Base-by-base conservation (phyloP, 352 stramenopile species). In the Thalassiosira livingstoniorum region DNA sequence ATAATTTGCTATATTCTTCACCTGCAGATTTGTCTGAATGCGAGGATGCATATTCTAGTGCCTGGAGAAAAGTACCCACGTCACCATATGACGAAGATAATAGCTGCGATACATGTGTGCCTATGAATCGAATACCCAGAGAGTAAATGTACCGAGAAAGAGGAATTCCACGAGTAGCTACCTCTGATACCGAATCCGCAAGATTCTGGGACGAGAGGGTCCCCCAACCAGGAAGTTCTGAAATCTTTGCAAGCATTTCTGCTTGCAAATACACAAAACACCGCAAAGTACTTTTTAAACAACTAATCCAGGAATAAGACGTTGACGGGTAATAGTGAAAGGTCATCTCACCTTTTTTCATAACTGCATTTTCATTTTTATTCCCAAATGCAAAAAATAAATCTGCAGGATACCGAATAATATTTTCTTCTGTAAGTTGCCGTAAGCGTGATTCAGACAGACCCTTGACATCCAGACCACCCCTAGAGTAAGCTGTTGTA, bases 391-490 rank as follows among this genome's bases (percentile, higher is more conserved):
- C 42, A 67, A 66, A 23, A 29, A 95, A 93, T 25, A 95, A 61
- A 78, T 95, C 90, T 63, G 75, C 82, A 47, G 87, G 87, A 57
- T 74, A 82, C 47, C 76, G 69, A 32, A 95, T 74, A 10, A 92
- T 73, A 55, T 75, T 51, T 29, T 73, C 84, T 53, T 93, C 79
- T 21, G 87, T 83, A 2, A 95, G 77, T 57, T 94, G 89, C 37
- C 82, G 63, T 23, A 95, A 79, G 70, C 79, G 72, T 10, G 80
- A 63, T 70, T 93, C 85, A 2, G 87, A 94, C 15, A 95, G 65
- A 21, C 91, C 91, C 31, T 78, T 90, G 0, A 95, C 75, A 78
- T 95, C 87, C 13, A 95, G 71, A n/a, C 82, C 89, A 60, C 87
- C 73, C 15, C 91, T 64, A 31, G 86, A 92, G 82, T 87, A 91